Evolutionary conservation across 1,139 yeast genomes (phyloP), one percentile per base, ranked within the genome.

Genomic region (Kluyveromyces marxianus): DNA sequence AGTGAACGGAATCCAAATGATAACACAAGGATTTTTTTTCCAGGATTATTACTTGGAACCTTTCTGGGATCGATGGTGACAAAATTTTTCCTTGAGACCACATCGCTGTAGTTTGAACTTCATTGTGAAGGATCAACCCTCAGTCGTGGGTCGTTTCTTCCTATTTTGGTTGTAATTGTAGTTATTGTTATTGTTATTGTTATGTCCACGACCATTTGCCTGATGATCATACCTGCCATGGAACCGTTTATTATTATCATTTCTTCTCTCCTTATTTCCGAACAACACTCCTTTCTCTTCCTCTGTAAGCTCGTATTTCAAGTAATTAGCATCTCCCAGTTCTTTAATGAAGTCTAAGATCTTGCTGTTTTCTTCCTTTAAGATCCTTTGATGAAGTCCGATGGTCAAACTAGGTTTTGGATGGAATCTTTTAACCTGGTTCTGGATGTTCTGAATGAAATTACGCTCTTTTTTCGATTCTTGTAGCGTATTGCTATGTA

Each of bases 271-370:
- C 24, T 35, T 47, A 43, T 46, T 28, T 39, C 53, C 63, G 53
- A 63, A 63, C n/a, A 64, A 44, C 35, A 54, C 54, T n/a, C 51
- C 54, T 41, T 62, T 64, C 42, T 64, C 68, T 10, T 52, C 51
- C 21, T 56, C 57, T 6, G 59, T 57, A 37, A 64, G 49, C 44
- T 57, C 63, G 48, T 60, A 57, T 25, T 59, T 58, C 21, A 64
- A 44, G 14, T 56, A 45, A 5, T 54, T 49, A 10, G 58, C 55
- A 48, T 64, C 66, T 5, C 68, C 68, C 25, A 64, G 44, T 40
- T 62, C 60, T 40, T 56, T 55, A 21, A 64, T 63, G 41, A 64
- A 60, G 21, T 58, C 51, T 33, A 64, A 41, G 2, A 64, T 42
- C 33, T 57, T 56, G 4, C 48, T 42, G 46, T 64, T 64, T 39